Conservation (phyloP, 202 grass and related monocot species). For the Panicum virgatum region DNA sequence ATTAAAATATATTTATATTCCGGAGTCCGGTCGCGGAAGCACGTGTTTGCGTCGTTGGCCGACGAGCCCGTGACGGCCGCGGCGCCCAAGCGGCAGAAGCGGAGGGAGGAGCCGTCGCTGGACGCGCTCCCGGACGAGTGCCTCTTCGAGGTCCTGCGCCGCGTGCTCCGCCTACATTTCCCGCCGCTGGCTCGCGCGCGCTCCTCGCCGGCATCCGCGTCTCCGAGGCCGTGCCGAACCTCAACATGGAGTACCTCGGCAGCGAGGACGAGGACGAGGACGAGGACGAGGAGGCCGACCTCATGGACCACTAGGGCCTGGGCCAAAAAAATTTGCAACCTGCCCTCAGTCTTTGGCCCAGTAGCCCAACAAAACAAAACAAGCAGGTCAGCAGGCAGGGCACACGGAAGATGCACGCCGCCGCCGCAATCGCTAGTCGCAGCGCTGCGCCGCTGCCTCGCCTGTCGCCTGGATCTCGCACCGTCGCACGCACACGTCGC, state of each 20-base stretch:
- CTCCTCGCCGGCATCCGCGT: slow-evolving; percentile 69
- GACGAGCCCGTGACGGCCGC: slow-evolving; percentile 14
- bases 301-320: too few species aligned
- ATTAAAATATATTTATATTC: too few species aligned
- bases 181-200: slow-evolving; percentile 76
- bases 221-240: slow-evolving; percentile 78
- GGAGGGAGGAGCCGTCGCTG: slow-evolving; percentile 47
- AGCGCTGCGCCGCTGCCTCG: too few species aligned
- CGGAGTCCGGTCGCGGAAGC: slow-evolving; percentile 59
- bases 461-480: too few species aligned
- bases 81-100: slow-evolving; percentile 45
- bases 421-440: too few species aligned
- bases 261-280: slow-evolving; percentile 44
- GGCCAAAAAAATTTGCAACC: too few species aligned
- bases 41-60: slow-evolving; percentile 40
- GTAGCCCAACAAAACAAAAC: too few species aligned
- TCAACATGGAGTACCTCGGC: slow-evolving; percentile 53
- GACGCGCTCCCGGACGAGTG: slow-evolving; percentile 88
- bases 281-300: slow-evolving; percentile 35
- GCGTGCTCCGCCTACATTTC: slow-evolving; percentile 80
- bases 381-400: too few species aligned
- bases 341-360: too few species aligned
- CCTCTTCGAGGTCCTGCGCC: slow-evolving; percentile 95
- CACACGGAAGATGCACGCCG: too few species aligned
- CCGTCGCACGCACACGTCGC: too few species aligned